Evolutionary conservation across 495 filamentous ascomycete genomes (phyloP), one percentile per base, ranked within the genome.

Genomic region (Pseudotulostoma volvatum): DNA sequence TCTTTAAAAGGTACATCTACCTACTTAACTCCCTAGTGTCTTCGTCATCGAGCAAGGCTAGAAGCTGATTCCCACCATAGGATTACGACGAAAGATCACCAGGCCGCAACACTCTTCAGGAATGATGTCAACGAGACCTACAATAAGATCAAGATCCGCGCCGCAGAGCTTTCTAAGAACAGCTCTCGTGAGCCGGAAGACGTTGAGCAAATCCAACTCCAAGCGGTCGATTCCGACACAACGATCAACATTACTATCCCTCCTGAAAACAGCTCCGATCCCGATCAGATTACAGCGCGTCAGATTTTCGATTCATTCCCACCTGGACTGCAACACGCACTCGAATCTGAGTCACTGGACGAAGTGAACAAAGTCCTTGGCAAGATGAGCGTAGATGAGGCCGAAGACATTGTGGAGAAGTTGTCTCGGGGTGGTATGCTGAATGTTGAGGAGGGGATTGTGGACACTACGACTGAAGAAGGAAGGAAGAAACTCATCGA

Each of bases 121-220:
- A 88, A 95, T 53, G 90, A 97, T 54, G 88, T 97, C 37, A 74
- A 81, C 44, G 72, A 73, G 18, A 96, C 87, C 25, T 94, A 90
- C 57, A 63, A 63, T 41, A 74, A 76, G 17, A 94, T 97, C 60
- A 77, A 74, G 45, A 72, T 65, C 28, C 75, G 88, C 17, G 73
- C 81, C 0, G 71, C 74, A n/a, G 82, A 92, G 56, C 79, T 95
- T 40, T 64, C 61, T 35, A 67, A 72, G 31, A 67, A 79, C 43
- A 63, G 75, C 55, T 73, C 74, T 1, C 73, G 76, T 33, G 74
- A 67, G 23, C 74, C 75, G 9, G 71, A 66, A 8, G 81, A 79
- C 7, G 81, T 92, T n/a, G 88, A 96, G 63, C 88, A 94, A 54
- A 96, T 97, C 48, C 90, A 97, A 60, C 67, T 97, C 16, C 90